Base-by-base conservation (phyloP, 164 flowering plant genomes). In the Vitis rupestris region DNA sequence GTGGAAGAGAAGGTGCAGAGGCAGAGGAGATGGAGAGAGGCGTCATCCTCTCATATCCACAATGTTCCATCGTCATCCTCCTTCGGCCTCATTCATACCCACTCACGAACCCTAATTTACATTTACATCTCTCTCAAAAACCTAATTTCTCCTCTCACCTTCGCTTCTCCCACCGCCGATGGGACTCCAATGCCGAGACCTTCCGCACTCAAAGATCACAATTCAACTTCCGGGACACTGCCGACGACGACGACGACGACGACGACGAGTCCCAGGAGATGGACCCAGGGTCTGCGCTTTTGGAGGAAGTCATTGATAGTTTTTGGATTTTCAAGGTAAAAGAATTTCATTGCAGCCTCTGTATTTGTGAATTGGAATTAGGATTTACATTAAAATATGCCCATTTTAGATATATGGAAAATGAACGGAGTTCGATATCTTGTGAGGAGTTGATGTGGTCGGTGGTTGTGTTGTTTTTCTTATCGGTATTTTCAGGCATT, bases 281-380 rank as follows among this genome's bases (percentile, higher is more conserved):
- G 13, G 79, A 74, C 3, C 58, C 61, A 50, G 80, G 17, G 12
- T 47, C 30, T 71, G 76, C 80, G 14, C 51, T 76, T 61, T 61
- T 76, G 50, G 82, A 82, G 55, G 80, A 85, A 72, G 74, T 49
- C 63, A 48, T 85, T 19, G 88, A 87, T 57, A 73, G 62, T 64
- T 9, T 89, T 37, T 84, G 86, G 89, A 76, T 87, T 70, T 56
- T 87, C 66, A 87, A 89, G 93, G 90, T 87, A 56, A n/a, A 12
- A 10, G 19, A 4, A 13, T 2, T 54, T 9, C 17, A 37, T 62
- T 44, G 23, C 12, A 47, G 50, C 3, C 23, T 56, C 8, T 13
- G 65, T 59, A 29, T 16, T 61, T 10, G 10, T 14, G 51, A 57
- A 9, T 58, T 19, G 19, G 30, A 51, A 27, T 61, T 23, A 23